phyloP scores from a whole-genome alignment of 2,329 filamentous ascomycete genomes.

The Blastomyces percursus region DNA sequence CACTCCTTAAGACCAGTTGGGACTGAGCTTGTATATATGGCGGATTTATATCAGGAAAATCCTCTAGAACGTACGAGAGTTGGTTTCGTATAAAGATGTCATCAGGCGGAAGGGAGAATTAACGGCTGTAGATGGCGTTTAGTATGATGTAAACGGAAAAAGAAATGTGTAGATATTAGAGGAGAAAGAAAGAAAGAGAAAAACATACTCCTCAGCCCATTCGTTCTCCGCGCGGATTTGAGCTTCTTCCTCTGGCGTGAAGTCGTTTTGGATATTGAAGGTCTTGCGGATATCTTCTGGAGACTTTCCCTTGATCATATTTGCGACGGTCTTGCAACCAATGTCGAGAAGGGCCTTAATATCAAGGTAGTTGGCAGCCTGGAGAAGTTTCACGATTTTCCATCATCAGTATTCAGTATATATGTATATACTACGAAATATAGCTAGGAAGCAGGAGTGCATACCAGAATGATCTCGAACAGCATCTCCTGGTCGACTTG shows the following conservation, averaged over 20 bases:
- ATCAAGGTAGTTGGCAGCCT: constrained; percentile 97
- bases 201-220: constrained; percentile 66
- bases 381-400: constrained; percentile 3
- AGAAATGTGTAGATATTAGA: neutral
- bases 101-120: neutral
- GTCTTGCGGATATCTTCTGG: constrained; percentile 99
- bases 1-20: neutral
- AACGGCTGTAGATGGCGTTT: neutral
- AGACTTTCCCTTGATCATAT: constrained; percentile 99
- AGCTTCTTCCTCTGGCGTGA: constrained; percentile 97
- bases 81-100: neutral
- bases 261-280: constrained; percentile 99
- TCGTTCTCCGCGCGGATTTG: constrained; percentile 90
- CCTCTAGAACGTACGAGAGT: neutral
- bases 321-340: constrained; percentile 97
- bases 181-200: neutral
- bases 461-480: constrained; percentile 93
- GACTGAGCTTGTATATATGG: neutral
- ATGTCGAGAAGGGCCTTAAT: constrained; percentile 98
- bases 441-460: constrained; percentile 25
- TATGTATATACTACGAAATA: neutral
- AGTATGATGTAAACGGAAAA: constrained; percentile 7
- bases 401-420: too few relatives aligned
- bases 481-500: constrained; percentile 99
- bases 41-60: neutral